A percentile compares a stretch with the other conserved stretches of the same genome.
Conservation (phyloP, 257 asterid species). For the Craterostigma plantagineum region DNA sequence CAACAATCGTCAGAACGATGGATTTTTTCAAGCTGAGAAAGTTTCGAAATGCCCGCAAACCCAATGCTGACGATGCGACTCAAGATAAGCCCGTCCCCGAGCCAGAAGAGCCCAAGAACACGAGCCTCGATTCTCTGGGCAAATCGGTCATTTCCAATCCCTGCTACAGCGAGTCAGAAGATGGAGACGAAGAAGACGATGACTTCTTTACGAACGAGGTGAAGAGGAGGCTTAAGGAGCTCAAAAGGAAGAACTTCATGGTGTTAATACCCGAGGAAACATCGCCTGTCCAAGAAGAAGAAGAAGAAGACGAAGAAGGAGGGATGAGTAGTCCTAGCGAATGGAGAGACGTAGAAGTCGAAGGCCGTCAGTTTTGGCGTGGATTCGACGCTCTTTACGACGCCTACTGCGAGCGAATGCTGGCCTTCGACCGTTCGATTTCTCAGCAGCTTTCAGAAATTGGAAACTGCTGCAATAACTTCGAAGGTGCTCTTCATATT, state of each 20-base stretch:
- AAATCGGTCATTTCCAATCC: constrained; percentile 32
- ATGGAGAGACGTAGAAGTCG: constrained; percentile 2
- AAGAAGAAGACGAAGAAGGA: constrained; percentile 65
- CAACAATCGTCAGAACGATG: background rate
- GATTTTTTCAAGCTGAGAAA: background rate
- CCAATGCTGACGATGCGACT: background rate
- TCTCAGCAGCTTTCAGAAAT: background rate
- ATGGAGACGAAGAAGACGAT: constrained; percentile 73
- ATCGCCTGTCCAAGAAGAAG: constrained; percentile 35
- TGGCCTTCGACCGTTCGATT: background rate
- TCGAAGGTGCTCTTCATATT: background rate
- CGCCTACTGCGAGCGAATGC: constrained; percentile 1
- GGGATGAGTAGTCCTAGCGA: background rate
- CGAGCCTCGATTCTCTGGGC: constrained; percentile 19
- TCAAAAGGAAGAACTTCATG: constrained; percentile 83
- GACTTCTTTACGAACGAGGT: constrained; percentile 88
- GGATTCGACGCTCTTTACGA: constrained; percentile 1
- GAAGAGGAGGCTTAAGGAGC: constrained; percentile 84
- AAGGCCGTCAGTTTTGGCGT: background rate
- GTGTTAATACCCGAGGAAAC: constrained; percentile 86
- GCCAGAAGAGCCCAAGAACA: constrained; percentile 36
- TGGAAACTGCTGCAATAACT: background rate
- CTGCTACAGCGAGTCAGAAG: constrained; percentile 27
- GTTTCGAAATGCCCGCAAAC: background rate
- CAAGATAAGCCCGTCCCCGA: constrained; percentile 32